Evolutionary conservation across 306 rosid species (phyloP), one percentile per base, ranked within the genome.

Genomic region (Adenanthera pavonina): DNA sequence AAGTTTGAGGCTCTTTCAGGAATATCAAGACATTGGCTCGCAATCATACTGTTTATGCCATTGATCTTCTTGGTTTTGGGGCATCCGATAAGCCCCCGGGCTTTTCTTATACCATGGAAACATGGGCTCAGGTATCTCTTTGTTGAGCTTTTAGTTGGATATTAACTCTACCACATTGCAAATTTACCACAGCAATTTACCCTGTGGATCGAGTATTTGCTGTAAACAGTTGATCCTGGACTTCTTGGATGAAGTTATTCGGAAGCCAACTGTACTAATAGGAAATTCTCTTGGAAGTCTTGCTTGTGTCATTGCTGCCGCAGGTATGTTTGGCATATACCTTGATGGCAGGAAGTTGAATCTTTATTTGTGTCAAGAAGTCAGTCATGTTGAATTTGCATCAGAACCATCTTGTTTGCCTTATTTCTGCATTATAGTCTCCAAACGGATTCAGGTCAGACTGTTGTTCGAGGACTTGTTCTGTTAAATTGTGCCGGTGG

Each of bases 271-370:
- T 51, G 97, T 95, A 20, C 88, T 95, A 64, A 83, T 95, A 65
- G 97, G 98, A 72, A 95, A 95, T 84, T 95, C 97, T 40, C 92
- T 95, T 69, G 98, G 97, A 81, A 95, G 98, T 85, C 98, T 95
- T 76, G 98, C 98, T 77, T 95, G 97, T 54, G 85, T 92, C 76
- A 91, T 92, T 82, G 95, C 97, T 75, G 97, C 97, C 81, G 86
- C 98, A 90, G 95, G 97, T 92, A 80, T 62, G 83, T 80, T 69
- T 73, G 83, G 41, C 80, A 40, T 36, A 34, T 76, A 56, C 74
- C 35, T 75, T 52, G 69, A 71, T 57, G 36, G 57, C 79, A 41
- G 83, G 53, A 19, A 41, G 53, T 43, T 12, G 34, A 61, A 74
- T 41, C 48, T 30, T 57, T 56, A 10, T 80, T 52, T 81, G 16